Evolutionary conservation across 176 grass and related monocot species (phyloP).

Genomic region (Tillandsia leiboldiana): DNA sequence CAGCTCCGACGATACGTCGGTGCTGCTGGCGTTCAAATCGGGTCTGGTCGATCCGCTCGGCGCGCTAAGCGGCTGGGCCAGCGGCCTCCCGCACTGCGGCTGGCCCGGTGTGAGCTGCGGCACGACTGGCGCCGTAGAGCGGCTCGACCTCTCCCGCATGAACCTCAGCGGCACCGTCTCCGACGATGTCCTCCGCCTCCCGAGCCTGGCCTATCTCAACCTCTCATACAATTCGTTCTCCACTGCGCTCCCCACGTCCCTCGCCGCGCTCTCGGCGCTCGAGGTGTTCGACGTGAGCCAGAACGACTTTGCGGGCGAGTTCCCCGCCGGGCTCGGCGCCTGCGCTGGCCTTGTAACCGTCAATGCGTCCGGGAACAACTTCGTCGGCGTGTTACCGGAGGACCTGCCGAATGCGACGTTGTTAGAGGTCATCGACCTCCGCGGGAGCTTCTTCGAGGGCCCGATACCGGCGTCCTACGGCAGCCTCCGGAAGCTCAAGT

Average conservation of each 20-base stretch:
- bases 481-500: constrained; percentile 62
- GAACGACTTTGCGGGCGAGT: constrained; percentile 62
- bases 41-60: constrained; percentile 52
- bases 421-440: constrained; percentile 53
- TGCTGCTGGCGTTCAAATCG: constrained; percentile 55
- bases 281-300: constrained; percentile 65
- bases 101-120: constrained; percentile 71
- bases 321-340: constrained; percentile 62
- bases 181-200: constrained; percentile 39
- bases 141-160: constrained; percentile 50
- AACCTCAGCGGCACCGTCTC: constrained; percentile 71
- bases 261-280: constrained; percentile 40
- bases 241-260: constrained; percentile 46
- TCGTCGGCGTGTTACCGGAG: constrained; percentile 47
- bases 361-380: constrained; percentile 82
- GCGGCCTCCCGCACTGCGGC: constrained; percentile 41
- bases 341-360: constrained; percentile 37
- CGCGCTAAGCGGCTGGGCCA: constrained; percentile 38
- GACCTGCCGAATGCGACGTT: constrained; percentile 68
- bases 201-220: constrained; percentile 52
- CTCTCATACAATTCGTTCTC: constrained; percentile 70
- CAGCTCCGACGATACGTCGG: constrained; percentile 28
- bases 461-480: constrained; percentile 56
- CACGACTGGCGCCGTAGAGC: constrained; percentile 31
- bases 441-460: constrained; percentile 71